Percentiles rank a stretch among this genome's conserved stretches.
These are phyloP conservation scores for Albugo laibachii DNA, from an alignment of 352 stramenopile species.

Conservation along the genomic window DNA sequence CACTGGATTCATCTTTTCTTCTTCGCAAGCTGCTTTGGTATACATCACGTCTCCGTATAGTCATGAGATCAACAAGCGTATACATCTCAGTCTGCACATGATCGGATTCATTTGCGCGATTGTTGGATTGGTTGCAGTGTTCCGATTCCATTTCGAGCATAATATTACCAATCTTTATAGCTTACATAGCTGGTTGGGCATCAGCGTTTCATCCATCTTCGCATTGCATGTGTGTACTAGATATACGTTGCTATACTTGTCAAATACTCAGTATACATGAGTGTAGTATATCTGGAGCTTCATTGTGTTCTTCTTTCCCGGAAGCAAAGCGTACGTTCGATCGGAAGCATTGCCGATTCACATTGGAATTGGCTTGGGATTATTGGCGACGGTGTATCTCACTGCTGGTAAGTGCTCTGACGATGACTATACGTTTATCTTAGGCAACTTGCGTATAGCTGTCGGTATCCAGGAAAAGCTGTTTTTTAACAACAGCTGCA, in stretches of 20 bases:
- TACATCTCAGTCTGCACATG: slow-evolving; percentile 49
- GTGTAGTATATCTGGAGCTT: slow-evolving; percentile 43
- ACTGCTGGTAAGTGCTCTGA: slow-evolving; percentile 18
- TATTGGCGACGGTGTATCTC: slow-evolving; percentile 35
- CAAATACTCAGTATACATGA: not conserved
- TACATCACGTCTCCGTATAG: slow-evolving; percentile 51
- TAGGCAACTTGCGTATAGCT: slow-evolving; percentile 8
- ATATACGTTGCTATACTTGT: not conserved
- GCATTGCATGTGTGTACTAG: slow-evolving; percentile 14
- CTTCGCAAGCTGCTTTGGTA: slow-evolving; percentile 30
- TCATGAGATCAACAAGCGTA: slow-evolving; percentile 50
- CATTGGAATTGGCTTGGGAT: slow-evolving; percentile 34
- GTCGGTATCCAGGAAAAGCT: slow-evolving; percentile 64
- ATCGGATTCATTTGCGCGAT: slow-evolving; percentile 37
- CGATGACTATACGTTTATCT: not conserved
- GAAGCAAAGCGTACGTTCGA: slow-evolving; percentile 22
- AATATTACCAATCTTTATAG: slow-evolving; percentile 74
- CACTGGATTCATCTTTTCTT: slow-evolving; percentile 66
- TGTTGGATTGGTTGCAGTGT: slow-evolving; percentile 45
- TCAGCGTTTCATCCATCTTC: slow-evolving; percentile 40
- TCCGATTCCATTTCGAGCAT: slow-evolving; percentile 76
- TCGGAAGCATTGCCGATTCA: slow-evolving; percentile 31
- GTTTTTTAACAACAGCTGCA: slow-evolving; percentile 70
- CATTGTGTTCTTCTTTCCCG: slow-evolving; percentile 51
- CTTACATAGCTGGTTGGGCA: slow-evolving; percentile 73